phyloP scores from a whole-genome alignment of 257 asterid genomes.

The Striga asiatica region DNA sequence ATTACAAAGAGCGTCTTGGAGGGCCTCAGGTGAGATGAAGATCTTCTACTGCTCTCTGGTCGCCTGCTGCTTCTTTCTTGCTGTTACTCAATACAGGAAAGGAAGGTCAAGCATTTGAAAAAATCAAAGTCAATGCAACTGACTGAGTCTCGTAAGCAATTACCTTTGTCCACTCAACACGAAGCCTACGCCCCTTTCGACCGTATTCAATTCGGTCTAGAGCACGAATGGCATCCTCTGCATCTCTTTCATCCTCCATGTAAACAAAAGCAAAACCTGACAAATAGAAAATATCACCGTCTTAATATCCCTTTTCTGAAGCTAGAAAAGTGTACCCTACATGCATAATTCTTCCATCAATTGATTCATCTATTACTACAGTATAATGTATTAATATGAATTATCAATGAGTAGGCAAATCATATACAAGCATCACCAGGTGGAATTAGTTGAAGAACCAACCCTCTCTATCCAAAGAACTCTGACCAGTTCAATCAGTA shows the following conservation, averaged over 20 bases:
- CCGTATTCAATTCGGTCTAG: constrained; percentile 77
- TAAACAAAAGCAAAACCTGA: constrained; percentile 46
- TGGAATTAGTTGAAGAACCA: constrained; percentile 27
- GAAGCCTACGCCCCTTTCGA: constrained; percentile 66
- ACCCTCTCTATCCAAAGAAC: constrained; percentile 32
- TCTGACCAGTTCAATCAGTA: constrained; percentile 37
- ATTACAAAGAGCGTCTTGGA: constrained; percentile 75
- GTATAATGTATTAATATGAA: constrained; percentile 6
- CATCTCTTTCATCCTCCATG: constrained; percentile 88
- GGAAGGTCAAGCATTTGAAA: constrained; percentile 1
- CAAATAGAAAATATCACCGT: neutral
- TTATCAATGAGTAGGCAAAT: constrained; percentile 22
- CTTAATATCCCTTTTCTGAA: neutral
- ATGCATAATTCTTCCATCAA: constrained; percentile 14
- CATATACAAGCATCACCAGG: constrained; percentile 25
- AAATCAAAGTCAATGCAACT: neutral
- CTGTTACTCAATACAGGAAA: constrained; percentile 23
- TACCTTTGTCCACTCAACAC: constrained; percentile 95
- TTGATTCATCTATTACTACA: neutral
- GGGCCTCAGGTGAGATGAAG: constrained; percentile 41
- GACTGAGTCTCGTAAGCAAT: neutral
- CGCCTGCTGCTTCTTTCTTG: constrained; percentile 55
- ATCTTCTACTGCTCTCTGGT: constrained; percentile 37
- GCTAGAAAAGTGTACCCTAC: neutral
- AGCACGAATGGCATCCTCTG: constrained; percentile 70